Evolutionary conservation across 1,284 basidiomycete genomes (phyloP).

Genomic region (Clitocybe nebularis): DNA sequence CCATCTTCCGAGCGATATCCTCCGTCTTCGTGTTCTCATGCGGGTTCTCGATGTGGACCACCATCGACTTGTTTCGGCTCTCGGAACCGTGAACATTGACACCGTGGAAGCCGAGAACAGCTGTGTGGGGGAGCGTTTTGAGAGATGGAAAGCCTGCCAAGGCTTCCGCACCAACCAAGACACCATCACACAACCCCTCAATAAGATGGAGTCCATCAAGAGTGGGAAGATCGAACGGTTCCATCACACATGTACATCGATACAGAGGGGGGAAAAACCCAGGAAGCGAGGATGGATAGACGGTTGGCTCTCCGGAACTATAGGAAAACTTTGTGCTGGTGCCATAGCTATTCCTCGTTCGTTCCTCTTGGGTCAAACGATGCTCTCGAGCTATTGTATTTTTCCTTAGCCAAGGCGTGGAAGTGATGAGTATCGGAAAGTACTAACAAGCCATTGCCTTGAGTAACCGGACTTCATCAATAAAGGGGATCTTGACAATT

Average conservation of each 20-base stretch:
- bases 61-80: constrained; percentile 88
- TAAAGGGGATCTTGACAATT: constrained; percentile 98
- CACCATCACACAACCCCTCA: constrained; percentile 86
- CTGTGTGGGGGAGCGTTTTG: constrained; percentile 82
- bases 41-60: constrained; percentile 80
- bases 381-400: constrained; percentile 61
- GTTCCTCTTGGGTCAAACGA: constrained; percentile 77
- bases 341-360: constrained; percentile 74
- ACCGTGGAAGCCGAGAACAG: constrained; percentile 77
- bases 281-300: constrained; percentile 88
- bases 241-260: constrained; percentile 76
- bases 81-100: constrained; percentile 95
- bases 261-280: constrained; percentile 93
- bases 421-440: constrained; percentile 2
- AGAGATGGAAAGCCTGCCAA: constrained; percentile 96
- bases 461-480: constrained; percentile 80
- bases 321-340: constrained; percentile 79
- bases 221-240: constrained; percentile 83
- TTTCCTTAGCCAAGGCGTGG: neutral
- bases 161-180: constrained; percentile 81
- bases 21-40: constrained; percentile 67
- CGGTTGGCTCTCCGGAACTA: constrained; percentile 57
- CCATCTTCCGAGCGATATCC: constrained; percentile 71
- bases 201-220: constrained; percentile 85
- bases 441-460: constrained; percentile 75